Evolutionary conservation across 139 green algal genomes (phyloP), one percentile per base, ranked within the genome.

Genomic region (Chlamydomonas eustigma): DNA sequence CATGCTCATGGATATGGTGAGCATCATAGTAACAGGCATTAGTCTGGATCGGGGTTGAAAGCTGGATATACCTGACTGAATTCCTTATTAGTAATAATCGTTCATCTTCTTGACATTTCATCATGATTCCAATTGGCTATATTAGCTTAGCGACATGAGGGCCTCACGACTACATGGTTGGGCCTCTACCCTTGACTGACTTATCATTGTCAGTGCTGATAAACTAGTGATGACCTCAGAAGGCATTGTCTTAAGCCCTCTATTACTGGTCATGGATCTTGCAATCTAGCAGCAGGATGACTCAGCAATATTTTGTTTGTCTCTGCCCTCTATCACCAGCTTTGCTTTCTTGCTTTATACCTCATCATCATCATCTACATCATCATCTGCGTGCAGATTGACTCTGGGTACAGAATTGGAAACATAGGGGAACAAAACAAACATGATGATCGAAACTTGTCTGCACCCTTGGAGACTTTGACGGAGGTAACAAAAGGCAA

Each of bases 401-500:
- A 80, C 0, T 33, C 68, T 2, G 73, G 78, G 31, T 90, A 78
- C 79, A 80, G 81, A 8, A 75, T 92, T 0, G 81, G 84, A 0
- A 86, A 90, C 76, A 76, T 92, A 1, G 80, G 80, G 5, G 73
- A 83, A 5, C 5, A 76, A 5, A 64, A 66, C 58, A 78, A 73
- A 63, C 58, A 78, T 63, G 36, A 36, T 3, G 63, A 35, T 28
- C 4, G 6, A 6, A 70, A 32, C 18, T 79, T 63, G 64, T 39
- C 74, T 25, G 8, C 28, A 1, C 32, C 38, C 8, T 30, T 79
- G 37, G 2, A 8, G 28, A 28, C 31, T 12, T 52, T 80, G 66
- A 51, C 70, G 51, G 75, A 89, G 71, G 66, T 93, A 2, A 89
- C 79, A 0, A 5, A 72, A 12, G 69, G 75, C 35, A 88, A 89